These are phyloP conservation scores for Calonectria henricotiae DNA, from an alignment of 2,329 filamentous ascomycete species.

Conservation along the genomic window DNA sequence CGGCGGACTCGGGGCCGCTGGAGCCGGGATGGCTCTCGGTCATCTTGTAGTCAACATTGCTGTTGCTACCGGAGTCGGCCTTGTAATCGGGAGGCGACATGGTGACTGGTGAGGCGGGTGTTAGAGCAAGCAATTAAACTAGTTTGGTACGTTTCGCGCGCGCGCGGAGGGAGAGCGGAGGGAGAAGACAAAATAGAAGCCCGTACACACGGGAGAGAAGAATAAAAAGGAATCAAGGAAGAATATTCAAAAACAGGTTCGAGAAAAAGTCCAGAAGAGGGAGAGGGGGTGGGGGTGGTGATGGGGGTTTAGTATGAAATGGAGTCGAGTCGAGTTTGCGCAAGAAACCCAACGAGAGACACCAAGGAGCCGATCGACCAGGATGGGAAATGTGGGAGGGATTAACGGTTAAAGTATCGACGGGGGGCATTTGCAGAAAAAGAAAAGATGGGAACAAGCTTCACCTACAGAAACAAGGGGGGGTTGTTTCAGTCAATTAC, in stretches of 20 bases:
- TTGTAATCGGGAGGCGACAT: constrained; percentile 46
- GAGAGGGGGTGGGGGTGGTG: neutral
- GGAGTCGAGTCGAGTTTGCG: neutral
- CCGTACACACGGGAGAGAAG: neutral
- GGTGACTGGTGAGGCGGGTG: constrained; percentile 7
- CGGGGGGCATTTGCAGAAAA: constrained; percentile 35
- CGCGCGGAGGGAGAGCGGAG: neutral
- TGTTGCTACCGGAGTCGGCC: constrained; percentile 46
- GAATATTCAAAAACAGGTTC: neutral
- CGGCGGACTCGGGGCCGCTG: constrained; percentile 64
- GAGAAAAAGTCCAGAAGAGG: neutral
- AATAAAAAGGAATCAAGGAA: constrained; percentile 36
- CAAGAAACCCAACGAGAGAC: constrained; percentile 21
- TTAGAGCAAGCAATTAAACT: neutral
- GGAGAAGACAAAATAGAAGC: constrained; percentile 13
- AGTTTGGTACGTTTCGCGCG: neutral
- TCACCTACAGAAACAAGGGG: constrained; percentile 14
- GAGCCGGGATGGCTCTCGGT: constrained; percentile 45
- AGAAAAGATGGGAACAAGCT: constrained; percentile 28
- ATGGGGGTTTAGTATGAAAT: constrained; percentile 10
- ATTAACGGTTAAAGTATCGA: constrained; percentile 24
- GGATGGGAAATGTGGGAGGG: constrained; percentile 24
- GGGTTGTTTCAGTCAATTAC: constrained; percentile 26
- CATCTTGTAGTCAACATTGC: constrained; percentile 51
- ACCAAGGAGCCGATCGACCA: constrained; percentile 20